A percentile compares a stretch with the other conserved stretches of the same genome.
Conservation (phyloP, 495 filamentous ascomycete species). For the Viridothelium virens region DNA sequence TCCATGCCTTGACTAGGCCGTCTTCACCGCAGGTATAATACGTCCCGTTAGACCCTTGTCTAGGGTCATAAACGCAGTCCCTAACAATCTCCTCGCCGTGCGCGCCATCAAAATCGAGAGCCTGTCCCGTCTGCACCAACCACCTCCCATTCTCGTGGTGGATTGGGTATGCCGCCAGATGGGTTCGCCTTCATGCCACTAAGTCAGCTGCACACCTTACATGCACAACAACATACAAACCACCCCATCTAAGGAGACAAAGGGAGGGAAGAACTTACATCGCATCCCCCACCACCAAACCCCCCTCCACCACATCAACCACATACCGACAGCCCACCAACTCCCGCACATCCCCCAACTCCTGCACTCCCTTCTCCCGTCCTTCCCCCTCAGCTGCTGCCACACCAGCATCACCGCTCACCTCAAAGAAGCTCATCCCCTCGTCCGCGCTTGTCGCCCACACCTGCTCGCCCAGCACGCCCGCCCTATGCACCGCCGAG, state of each 20-base stretch:
- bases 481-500: slow-evolving; percentile 73
- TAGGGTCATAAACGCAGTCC: slow-evolving; percentile 56
- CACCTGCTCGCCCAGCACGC: slow-evolving; percentile 48
- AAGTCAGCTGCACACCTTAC: slow-evolving; percentile 10
- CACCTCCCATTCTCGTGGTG: not conserved
- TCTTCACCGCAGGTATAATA: slow-evolving; percentile 36
- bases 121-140: not conserved
- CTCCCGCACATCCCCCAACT: slow-evolving; percentile 70
- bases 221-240: too few species aligned
- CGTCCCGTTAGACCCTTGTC: slow-evolving; percentile 11
- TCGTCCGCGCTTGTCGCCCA: slow-evolving; percentile 1
- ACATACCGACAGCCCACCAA: slow-evolving; percentile 73
- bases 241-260: slow-evolving; percentile 18
- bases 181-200: slow-evolving; percentile 40
- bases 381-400: slow-evolving; percentile 51
- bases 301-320: slow-evolving; percentile 61
- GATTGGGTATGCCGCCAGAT: slow-evolving; percentile 31
- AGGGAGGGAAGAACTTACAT: slow-evolving; percentile 42
- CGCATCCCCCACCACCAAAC: slow-evolving; percentile 35
- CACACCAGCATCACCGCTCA: slow-evolving; percentile 19
- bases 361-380: slow-evolving; percentile 35
- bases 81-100: slow-evolving; percentile 82
- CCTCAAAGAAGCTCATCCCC: not conserved
- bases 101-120: slow-evolving; percentile 44
- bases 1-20: slow-evolving; percentile 32